These are phyloP conservation scores for Selenicereus undatus DNA, from an alignment of 148 eudicot species.

Conservation along the genomic window DNA sequence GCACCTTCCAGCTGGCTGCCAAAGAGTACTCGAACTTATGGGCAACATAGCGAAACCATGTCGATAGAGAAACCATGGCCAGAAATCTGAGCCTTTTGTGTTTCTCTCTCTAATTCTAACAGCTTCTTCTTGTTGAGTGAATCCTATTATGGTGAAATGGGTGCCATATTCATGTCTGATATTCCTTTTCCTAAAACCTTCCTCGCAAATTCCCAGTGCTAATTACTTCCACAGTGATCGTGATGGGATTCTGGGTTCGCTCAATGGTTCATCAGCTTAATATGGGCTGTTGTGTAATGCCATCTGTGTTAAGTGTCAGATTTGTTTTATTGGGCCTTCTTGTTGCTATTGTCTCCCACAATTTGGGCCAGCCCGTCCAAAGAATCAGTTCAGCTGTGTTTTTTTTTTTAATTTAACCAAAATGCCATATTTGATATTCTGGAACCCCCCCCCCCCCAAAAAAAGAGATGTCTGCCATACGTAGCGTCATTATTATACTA, in stretches of 20 bases:
- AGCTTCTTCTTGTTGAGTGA: background rate
- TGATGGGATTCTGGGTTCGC: background rate
- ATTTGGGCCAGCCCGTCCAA: too few species aligned
- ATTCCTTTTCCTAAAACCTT: background rate
- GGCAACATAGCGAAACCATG: constrained; percentile 44
- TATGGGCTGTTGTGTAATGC: background rate
- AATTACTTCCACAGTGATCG: background rate
- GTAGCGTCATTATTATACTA: too few species aligned
- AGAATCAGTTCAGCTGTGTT: too few species aligned
- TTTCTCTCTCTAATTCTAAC: background rate
- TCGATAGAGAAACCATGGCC: constrained; percentile 38
- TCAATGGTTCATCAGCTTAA: background rate
- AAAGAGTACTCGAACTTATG: constrained; percentile 51
- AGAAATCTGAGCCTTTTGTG: background rate
- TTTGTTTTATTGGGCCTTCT: too few species aligned
- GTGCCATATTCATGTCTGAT: background rate
- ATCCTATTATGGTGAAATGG: background rate
- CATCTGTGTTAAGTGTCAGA: too few species aligned
- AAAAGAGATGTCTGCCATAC: too few species aligned
- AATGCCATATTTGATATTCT: too few species aligned
- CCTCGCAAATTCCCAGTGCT: background rate
- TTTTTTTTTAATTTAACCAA: too few species aligned
- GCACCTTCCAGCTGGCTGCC: constrained; percentile 38
- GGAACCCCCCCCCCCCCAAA: too few species aligned
- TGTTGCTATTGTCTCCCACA: too few species aligned